Evolutionary conservation across 495 filamentous ascomycete species (phyloP).

Genomic region (Xylaria curta): DNA sequence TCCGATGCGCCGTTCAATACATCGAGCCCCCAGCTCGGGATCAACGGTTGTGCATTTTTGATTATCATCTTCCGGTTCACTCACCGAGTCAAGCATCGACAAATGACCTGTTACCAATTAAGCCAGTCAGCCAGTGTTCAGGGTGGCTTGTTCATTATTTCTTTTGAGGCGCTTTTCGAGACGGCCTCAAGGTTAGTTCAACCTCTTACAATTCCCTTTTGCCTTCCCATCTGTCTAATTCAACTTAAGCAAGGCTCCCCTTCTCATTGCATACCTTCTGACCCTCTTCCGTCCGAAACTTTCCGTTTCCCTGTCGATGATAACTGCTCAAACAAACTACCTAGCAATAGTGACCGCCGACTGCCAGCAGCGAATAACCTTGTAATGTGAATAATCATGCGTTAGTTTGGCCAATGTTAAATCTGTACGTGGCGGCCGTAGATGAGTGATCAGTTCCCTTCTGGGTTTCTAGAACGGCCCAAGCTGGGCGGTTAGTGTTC

Average conservation of each 20-base stretch:
- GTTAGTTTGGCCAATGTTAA: background rate
- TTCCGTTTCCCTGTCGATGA: background rate
- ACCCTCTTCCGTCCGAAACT: background rate
- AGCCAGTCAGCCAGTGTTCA: background rate
- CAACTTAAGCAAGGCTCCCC: background rate
- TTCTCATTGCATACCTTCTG: background rate
- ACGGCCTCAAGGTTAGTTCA: background rate
- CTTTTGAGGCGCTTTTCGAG: background rate
- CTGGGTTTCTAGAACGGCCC: conserved; percentile 12
- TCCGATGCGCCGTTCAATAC: conserved; percentile 7
- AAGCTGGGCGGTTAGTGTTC: conserved; percentile 6
- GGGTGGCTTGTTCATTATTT: background rate
- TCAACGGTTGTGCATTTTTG: background rate
- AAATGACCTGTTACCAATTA: background rate
- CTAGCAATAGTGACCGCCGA: background rate
- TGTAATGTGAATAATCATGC: background rate
- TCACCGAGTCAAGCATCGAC: background rate
- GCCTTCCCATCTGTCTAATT: background rate
- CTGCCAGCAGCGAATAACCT: background rate
- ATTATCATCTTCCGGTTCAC: background rate
- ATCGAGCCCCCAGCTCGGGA: too few species aligned
- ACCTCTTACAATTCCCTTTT: background rate
- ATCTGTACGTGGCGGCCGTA: background rate
- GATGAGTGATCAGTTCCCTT: background rate
- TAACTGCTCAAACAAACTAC: background rate